Evolutionary conservation across 78 protist genomes (phyloP), one percentile per base, ranked within the genome.

Genomic region (Dictyostelium citrinum): DNA sequence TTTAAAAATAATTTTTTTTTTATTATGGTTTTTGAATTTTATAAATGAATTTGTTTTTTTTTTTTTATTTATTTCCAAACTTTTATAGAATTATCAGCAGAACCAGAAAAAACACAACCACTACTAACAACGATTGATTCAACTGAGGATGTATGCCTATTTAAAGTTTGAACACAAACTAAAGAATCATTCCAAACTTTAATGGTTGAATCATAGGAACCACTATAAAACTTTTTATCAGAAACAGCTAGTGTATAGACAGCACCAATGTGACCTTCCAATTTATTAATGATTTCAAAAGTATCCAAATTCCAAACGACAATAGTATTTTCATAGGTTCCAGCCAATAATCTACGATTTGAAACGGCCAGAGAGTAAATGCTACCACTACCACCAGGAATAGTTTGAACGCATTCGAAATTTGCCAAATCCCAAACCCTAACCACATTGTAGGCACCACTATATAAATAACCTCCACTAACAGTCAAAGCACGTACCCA

Each of bases 41-140:
- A 39, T 39, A 5, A 39, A 39, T 10, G 0, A 43, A 7, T 55
- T 5, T 55, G 16, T 5, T 55, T 55, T 55, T 20, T 55, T 55
- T 6, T 20, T 55, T 55, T 20, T 20, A 20, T 49, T 71, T 77
- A 86, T 64, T 77, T 74, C 96, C 93, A 85, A 43, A 95, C 80
- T 86, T 95, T 95, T 11, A 95, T 90, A 9, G 97, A 71, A 31
- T 81, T 88, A 82, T 95, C 97, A n/a, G 97, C 95, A 27, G 95
- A 81, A 22, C 91, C 97, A 82, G 82, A 61, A 24, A 95, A 90
- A 43, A 95, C 49, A 51, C 64, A 45, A 11, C 81, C 70, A 64
- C 85, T 60, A 33, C 71, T 27, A 10, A 82, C 90, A 8, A 75
- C 86, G 5, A 95, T 22, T 20, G 95, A 88, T 33, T 95, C 91